A percentile compares a stretch with the other conserved stretches of the same genome.
Evolutionary conservation across 345 rosid species (phyloP).

Genomic region (Trapa incisa): DNA sequence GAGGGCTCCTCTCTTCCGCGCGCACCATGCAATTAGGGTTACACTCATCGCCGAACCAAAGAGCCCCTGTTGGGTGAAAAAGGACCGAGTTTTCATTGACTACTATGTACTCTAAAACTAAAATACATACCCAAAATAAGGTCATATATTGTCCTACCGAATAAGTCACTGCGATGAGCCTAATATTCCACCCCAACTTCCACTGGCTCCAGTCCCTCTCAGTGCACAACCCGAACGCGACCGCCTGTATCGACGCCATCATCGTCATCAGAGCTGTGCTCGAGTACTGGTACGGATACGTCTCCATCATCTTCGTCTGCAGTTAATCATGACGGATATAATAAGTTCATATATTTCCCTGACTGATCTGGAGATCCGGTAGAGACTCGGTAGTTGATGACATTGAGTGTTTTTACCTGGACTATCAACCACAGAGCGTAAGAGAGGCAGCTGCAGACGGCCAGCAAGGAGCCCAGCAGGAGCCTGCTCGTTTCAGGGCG

Average conservation of each 20-base stretch:
- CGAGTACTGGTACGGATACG: constrained; percentile 33
- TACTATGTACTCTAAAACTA: too few species aligned
- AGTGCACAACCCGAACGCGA: constrained; percentile 20
- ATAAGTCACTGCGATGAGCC: constrained; percentile 32
- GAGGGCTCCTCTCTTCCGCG: constrained; percentile 16
- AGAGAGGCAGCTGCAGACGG: constrained; percentile 18
- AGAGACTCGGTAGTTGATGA: too few species aligned
- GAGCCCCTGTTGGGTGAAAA: constrained; percentile 11
- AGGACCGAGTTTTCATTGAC: too few species aligned
- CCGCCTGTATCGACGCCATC: constrained; percentile 34
- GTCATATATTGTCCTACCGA: constrained; percentile 12
- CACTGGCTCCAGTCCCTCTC: constrained; percentile 41
- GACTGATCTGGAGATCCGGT: too few species aligned
- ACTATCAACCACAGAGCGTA: constrained; percentile 29
- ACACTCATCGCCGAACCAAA: constrained; percentile 10
- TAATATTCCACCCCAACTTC: constrained; percentile 47
- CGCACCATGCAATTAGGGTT: constrained; percentile 12
- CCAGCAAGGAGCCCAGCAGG: constrained; percentile 19
- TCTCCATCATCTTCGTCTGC: constrained; percentile 35
- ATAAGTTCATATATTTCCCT: too few species aligned
- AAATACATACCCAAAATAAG: too few species aligned
- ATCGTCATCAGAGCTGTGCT: constrained; percentile 33
- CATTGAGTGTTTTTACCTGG: constrained; percentile 19
- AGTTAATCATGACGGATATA: not conserved
- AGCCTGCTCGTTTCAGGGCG: not conserved